phyloP scores from a whole-genome alignment of 148 eudicot genomes.

The Camellia sinensis region DNA sequence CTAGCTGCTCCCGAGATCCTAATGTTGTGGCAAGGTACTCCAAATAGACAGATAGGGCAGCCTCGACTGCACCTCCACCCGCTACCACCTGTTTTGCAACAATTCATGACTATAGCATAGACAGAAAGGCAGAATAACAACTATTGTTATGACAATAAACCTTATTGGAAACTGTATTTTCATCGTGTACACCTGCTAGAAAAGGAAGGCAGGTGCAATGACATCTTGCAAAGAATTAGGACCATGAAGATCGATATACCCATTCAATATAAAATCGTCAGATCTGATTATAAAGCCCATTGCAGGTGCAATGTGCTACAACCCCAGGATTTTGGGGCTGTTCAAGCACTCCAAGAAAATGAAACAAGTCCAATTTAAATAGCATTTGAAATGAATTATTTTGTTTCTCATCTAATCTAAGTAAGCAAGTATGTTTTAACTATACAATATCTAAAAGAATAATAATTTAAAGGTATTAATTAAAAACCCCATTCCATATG shows the following conservation, averaged over 20 bases:
- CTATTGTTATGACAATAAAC: not conserved
- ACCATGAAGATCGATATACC: not conserved
- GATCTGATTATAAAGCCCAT: not conserved
- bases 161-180: not conserved
- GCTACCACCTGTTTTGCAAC: constrained; percentile 74
- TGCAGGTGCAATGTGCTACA: not conserved
- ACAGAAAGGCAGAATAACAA: not conserved
- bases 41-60: constrained; percentile 85
- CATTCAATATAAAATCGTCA: not conserved
- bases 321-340: not conserved
- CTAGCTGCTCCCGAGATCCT: constrained; percentile 95
- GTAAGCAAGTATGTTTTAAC: not conserved
- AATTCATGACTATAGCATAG: not conserved
- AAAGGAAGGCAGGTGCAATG: not conserved
- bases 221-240: not conserved
- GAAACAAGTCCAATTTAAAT: not conserved
- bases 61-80: constrained; percentile 98
- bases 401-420: not conserved
- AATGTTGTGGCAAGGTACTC: constrained; percentile 93
- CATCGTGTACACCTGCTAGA: not conserved
- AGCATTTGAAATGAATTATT: not conserved
- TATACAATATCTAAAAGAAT: not conserved
- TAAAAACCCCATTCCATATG: not conserved
- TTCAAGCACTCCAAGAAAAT: not conserved
- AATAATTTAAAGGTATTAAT: not conserved